Evolutionary conservation across 2,329 filamentous ascomycete genomes (phyloP).

Genomic region (Colletotrichum filicis): DNA sequence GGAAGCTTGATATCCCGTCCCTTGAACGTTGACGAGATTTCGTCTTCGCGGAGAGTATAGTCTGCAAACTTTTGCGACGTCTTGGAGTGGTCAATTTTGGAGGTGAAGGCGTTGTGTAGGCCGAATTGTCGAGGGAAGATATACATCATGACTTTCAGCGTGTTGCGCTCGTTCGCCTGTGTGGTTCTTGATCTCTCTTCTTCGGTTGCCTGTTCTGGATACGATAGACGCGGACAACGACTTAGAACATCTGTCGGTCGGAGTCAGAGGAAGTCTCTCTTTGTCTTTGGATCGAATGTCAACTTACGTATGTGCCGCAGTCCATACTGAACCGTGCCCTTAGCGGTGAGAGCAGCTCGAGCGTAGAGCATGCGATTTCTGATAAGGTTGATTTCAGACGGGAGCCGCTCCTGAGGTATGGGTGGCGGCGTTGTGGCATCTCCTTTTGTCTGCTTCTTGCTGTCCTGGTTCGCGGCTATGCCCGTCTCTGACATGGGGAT

Average conservation of each 20-base stretch:
- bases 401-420: constrained; percentile 39
- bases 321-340: constrained; percentile 76
- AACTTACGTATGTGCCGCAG: constrained; percentile 82
- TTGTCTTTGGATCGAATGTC: not conserved
- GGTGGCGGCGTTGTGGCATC: constrained; percentile 5
- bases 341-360: constrained; percentile 75
- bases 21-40: constrained; percentile 66
- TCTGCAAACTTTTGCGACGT: constrained; percentile 83
- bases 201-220: not conserved
- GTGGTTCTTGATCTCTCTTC: not conserved
- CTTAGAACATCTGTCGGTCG: constrained; percentile 79
- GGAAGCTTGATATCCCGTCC: constrained; percentile 55
- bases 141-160: constrained; percentile 84
- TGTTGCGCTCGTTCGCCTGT: constrained; percentile 58
- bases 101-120: constrained; percentile 92
- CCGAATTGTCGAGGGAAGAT: constrained; percentile 93
- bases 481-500: constrained; percentile 59
- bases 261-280: not conserved
- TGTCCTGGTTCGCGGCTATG: not conserved
- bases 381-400: constrained; percentile 77
- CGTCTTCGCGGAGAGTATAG: constrained; percentile 86
- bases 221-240: constrained; percentile 60
- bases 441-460: not conserved
- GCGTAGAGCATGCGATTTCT: constrained; percentile 90
- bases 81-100: constrained; percentile 69